Evolutionary conservation across 345 rosid species (phyloP).

Genomic region (Linum trigynum): DNA sequence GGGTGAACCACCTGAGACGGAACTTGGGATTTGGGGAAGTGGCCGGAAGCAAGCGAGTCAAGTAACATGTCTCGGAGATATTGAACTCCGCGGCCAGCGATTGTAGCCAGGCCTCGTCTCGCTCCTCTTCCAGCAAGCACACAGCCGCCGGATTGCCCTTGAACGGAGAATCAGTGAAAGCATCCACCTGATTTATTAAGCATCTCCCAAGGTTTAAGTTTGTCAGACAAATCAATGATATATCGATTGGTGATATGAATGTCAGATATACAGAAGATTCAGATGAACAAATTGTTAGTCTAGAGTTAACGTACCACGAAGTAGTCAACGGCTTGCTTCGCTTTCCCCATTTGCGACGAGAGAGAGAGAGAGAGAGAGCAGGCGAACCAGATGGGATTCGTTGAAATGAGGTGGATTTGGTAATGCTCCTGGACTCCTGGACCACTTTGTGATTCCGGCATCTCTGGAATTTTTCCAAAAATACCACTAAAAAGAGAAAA

Average conservation of each 20-base stretch:
- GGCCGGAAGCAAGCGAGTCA: conserved; percentile 23
- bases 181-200: conserved; percentile 62
- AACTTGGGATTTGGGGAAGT: conserved; percentile 33
- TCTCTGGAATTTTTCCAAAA: no score
- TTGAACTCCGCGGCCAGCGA: conserved; percentile 52
- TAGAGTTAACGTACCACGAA: conserved; percentile 20
- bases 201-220: no score
- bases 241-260: background rate
- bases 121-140: conserved; percentile 54
- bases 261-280: background rate
- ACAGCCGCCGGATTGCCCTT: conserved; percentile 84
- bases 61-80: conserved; percentile 39
- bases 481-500: no score
- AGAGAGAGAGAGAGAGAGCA: background rate
- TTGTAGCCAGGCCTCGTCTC: conserved; percentile 64
- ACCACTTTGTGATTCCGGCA: no score
- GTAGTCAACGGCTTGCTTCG: conserved; percentile 33
- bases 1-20: conserved; percentile 64
- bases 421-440: no score
- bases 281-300: background rate
- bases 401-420: no score
- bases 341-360: background rate
- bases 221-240: no score
- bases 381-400: background rate
- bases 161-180: conserved; percentile 63